Evolutionary conservation across 164 flowering plant genomes (phyloP).

Genomic region (Chimonanthus praecox): DNA sequence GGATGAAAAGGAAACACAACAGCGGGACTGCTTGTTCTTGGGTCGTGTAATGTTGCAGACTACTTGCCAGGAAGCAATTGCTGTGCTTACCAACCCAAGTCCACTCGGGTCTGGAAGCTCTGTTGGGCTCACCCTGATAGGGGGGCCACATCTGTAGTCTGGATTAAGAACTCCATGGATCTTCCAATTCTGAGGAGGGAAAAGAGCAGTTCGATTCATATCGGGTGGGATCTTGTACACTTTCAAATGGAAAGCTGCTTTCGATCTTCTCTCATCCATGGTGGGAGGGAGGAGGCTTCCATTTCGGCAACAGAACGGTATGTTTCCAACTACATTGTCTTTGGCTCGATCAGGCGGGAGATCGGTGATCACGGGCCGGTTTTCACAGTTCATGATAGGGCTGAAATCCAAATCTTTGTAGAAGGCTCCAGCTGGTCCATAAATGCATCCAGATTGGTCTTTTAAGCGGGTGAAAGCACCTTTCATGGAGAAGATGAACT

Average conservation of each 20-base stretch:
- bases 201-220: constrained; percentile 50
- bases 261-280: constrained; percentile 49
- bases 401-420: constrained; percentile 56
- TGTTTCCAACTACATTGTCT: constrained; percentile 49
- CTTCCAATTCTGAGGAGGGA: constrained; percentile 68
- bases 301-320: constrained; percentile 64
- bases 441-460: constrained; percentile 53
- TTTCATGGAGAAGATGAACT: constrained; percentile 63
- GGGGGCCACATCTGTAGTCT: constrained; percentile 59
- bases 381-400: constrained; percentile 51
- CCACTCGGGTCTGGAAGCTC: constrained; percentile 59
- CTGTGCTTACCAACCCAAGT: constrained; percentile 21
- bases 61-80: constrained; percentile 68
- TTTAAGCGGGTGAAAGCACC: constrained; percentile 58
- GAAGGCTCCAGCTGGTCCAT: constrained; percentile 46
- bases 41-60: constrained; percentile 69
- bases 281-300: constrained; percentile 52
- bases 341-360: constrained; percentile 42
- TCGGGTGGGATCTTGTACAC: constrained; percentile 71
- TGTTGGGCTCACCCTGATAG: constrained; percentile 42
- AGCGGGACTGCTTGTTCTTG: constrained; percentile 27
- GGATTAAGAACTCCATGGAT: constrained; percentile 61
- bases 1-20: constrained; percentile 76
- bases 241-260: constrained; percentile 53
- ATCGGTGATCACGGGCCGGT: constrained; percentile 53